Conservation (phyloP, 2,329 filamentous ascomycete species). For the Nemania sp. region DNA sequence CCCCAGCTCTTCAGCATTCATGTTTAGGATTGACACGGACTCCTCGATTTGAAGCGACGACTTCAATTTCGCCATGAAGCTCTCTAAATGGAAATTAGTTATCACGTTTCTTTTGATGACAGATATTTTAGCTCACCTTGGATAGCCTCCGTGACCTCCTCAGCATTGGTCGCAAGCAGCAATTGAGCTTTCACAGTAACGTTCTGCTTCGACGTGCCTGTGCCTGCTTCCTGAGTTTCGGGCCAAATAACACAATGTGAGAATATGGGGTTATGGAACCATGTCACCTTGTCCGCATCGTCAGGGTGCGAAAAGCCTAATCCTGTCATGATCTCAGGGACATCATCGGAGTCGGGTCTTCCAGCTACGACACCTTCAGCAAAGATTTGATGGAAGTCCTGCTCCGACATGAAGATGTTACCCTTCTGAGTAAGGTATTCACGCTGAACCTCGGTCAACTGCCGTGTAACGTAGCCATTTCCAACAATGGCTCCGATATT, state of each 20-base stretch:
- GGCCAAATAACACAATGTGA: too few relatives aligned
- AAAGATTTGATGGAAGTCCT: conserved; percentile 7
- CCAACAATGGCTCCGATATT: background rate
- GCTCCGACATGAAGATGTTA: background rate
- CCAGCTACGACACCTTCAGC: background rate
- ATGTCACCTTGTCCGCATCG: background rate
- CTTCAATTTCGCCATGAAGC: too few relatives aligned
- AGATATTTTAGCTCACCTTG: too few relatives aligned
- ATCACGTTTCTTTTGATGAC: too few relatives aligned
- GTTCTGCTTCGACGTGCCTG: too few relatives aligned
- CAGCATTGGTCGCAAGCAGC: too few relatives aligned
- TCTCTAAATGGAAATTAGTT: too few relatives aligned
- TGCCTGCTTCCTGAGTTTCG: too few relatives aligned
- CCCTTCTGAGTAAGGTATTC: background rate
- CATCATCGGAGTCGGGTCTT: background rate
- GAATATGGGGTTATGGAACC: background rate
- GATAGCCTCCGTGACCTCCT: too few relatives aligned
- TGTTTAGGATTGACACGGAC: background rate
- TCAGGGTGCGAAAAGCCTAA: background rate
- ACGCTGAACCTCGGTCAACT: background rate
- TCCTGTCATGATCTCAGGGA: background rate
- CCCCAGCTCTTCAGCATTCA: too few relatives aligned
- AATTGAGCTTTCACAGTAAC: too few relatives aligned
- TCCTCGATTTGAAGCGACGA: too few relatives aligned
- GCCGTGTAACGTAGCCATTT: background rate